A percentile compares a stretch with the other conserved stretches of the same genome.
These are phyloP conservation scores for Colletotrichum sp. DNA, from an alignment of 2,329 filamentous ascomycete genomes.

Conservation along the genomic window DNA sequence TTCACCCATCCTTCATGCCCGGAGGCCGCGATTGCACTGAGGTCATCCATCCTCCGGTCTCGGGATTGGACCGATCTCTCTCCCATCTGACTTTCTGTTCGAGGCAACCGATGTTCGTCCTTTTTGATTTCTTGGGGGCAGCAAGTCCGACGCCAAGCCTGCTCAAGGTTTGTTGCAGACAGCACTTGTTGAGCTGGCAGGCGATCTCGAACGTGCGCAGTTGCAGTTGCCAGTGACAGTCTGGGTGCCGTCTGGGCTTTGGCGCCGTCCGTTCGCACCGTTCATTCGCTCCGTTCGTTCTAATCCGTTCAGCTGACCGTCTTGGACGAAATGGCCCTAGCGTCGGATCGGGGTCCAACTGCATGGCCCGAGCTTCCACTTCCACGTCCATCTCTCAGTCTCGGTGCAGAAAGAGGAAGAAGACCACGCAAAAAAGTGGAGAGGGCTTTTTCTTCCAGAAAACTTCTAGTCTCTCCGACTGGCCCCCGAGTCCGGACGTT, in stretches of 20 bases:
- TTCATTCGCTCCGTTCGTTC: not conserved
- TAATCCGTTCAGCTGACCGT: conserved; percentile 4
- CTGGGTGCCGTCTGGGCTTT: not conserved
- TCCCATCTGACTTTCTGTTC: not conserved
- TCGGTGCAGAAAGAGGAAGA: not conserved
- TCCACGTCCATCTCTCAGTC: not conserved
- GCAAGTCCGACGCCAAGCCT: not conserved
- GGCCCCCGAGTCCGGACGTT: not conserved
- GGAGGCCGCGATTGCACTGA: not conserved
- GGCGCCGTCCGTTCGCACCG: not conserved
- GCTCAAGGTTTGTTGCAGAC: not conserved
- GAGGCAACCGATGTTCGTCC: conserved; percentile 2
- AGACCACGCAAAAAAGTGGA: not conserved
- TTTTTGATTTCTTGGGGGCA: not conserved
- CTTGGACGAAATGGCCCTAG: conserved; percentile 3
- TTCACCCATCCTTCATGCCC: conserved; percentile 8
- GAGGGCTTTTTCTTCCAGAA: not conserved
- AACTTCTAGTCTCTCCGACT: conserved; percentile 17
- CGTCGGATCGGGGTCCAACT: conserved; percentile 1
- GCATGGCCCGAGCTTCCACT: not conserved
- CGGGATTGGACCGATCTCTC: not conserved
- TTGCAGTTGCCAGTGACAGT: not conserved
- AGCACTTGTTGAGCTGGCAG: conserved; percentile 11
- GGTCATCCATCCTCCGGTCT: conserved; percentile 11
- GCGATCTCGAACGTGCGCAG: not conserved